Percentiles rank a stretch among this genome's conserved stretches.
These are phyloP conservation scores for Turnera subulata DNA, from an alignment of 345 rosid species.

Conservation along the genomic window DNA sequence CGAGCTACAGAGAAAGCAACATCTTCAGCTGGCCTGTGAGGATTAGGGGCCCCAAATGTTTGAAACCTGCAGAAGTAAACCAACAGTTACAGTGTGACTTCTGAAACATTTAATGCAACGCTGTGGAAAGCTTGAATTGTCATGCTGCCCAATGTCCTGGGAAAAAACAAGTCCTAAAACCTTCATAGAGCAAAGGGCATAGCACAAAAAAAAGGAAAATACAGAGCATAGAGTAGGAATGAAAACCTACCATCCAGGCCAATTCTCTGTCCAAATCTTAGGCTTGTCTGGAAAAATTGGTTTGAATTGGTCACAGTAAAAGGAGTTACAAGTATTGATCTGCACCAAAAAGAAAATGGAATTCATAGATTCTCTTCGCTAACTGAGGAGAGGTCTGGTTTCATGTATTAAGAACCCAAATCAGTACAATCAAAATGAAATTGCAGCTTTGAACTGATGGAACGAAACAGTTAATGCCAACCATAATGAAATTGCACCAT, in stretches of 20 bases:
- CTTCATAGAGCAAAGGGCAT: background rate
- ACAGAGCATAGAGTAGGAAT: background rate
- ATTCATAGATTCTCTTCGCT: background rate
- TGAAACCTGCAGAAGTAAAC: slow-evolving; percentile 56
- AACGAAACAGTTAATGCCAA: background rate
- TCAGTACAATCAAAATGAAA: no score
- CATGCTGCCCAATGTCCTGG: no score
- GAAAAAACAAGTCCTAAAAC: no score
- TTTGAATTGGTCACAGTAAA: slow-evolving; percentile 77
- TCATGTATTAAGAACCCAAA: background rate
- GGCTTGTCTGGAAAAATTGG: slow-evolving; percentile 81
- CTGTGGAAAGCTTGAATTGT: no score
- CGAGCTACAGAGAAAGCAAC: slow-evolving; percentile 85
- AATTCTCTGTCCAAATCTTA: slow-evolving; percentile 97
- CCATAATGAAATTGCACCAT: background rate
- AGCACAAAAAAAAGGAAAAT: background rate
- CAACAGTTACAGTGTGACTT: no score
- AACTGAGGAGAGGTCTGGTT: background rate
- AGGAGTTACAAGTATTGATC: slow-evolving; percentile 79
- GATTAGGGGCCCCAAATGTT: slow-evolving; percentile 82
- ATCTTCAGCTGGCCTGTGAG: slow-evolving; percentile 90
- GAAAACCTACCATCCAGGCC: slow-evolving; percentile 96
- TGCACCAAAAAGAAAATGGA: slow-evolving; percentile 25
- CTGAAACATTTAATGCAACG: no score
- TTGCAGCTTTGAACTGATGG: no score